Conservation (phyloP, 306 rosid genomes). For the Gillenia trifoliata region DNA sequence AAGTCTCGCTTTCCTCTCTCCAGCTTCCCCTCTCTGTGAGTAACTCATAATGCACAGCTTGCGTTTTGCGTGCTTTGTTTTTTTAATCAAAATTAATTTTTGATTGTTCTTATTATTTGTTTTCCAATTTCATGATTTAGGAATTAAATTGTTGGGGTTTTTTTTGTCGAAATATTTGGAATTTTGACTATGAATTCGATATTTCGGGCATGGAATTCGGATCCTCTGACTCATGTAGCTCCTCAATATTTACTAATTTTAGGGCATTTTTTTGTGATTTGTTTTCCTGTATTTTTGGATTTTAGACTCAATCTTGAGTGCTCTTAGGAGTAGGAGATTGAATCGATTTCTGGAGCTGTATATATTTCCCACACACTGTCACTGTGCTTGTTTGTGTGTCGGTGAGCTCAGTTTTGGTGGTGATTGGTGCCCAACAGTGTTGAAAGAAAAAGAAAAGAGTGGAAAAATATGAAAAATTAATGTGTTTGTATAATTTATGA, state of each 20-base stretch:
- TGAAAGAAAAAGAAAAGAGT: background rate
- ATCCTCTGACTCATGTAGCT: slow-evolving; percentile 26
- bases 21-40: slow-evolving; percentile 3
- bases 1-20: slow-evolving; percentile 17
- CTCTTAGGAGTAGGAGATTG: slow-evolving; percentile 34
- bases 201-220: slow-evolving; percentile 19
- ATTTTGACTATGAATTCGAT: slow-evolving; percentile 22
- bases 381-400: slow-evolving; percentile 1
- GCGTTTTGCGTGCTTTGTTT: background rate
- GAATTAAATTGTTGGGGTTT: background rate
- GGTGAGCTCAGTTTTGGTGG: slow-evolving; percentile 12
- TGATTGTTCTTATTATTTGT: background rate
- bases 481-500: background rate
- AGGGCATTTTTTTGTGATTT: slow-evolving; percentile 2
- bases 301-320: slow-evolving; percentile 27
- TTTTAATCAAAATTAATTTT: background rate
- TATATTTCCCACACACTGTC: slow-evolving; percentile 8
- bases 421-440: slow-evolving; percentile 4
- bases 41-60: background rate
- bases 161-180: background rate
- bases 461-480: background rate
- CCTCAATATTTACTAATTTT: slow-evolving; percentile 18
- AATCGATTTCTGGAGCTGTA: slow-evolving; percentile 19
- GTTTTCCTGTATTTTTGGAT: background rate
- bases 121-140: background rate